Percentiles rank a stretch among this genome's conserved stretches.
These are phyloP conservation scores for Eremomyces bilateralis DNA, from an alignment of 495 filamentous ascomycete species.

Conservation along the genomic window DNA sequence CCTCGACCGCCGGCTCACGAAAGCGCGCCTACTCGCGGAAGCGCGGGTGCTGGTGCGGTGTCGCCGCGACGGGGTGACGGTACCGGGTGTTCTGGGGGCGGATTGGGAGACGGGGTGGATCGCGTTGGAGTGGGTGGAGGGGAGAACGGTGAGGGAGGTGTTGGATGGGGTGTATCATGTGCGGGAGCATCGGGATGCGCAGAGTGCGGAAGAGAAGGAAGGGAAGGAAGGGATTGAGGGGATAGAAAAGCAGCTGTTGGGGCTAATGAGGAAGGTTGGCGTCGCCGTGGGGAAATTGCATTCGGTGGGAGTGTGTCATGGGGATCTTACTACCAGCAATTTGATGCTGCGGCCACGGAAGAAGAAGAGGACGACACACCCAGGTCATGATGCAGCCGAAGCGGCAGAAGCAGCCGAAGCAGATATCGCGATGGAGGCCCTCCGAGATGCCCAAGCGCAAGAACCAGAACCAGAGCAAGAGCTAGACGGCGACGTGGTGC, in stretches of 20 bases:
- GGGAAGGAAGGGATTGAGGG: conserved; percentile 13
- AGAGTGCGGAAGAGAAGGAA: conserved; percentile 4
- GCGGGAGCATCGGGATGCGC: neutral
- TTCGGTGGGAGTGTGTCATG: conserved; percentile 65
- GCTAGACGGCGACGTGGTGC: conserved; percentile 50
- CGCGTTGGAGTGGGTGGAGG: conserved; percentile 76
- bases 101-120: conserved; percentile 62
- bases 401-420: neutral
- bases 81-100: conserved; percentile 54
- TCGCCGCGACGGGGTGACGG: conserved; percentile 49
- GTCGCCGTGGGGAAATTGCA: conserved; percentile 59
- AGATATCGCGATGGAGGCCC: neutral
- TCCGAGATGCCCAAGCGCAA: too few relatives aligned
- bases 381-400: conserved; percentile 1
- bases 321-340: conserved; percentile 94
- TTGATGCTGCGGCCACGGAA: conserved; percentile 48
- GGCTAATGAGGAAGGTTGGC: conserved; percentile 53
- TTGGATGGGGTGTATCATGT: conserved; percentile 30
- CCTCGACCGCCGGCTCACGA: conserved; percentile 73
- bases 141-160: conserved; percentile 40
- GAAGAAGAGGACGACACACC: conserved; percentile 5
- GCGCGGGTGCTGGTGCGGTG: conserved; percentile 63
- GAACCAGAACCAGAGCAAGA: neutral
- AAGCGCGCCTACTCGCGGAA: conserved; percentile 67
- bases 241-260: conserved; percentile 25